Conservation (phyloP, 2,329 filamentous ascomycete species). For the Xylaria sp. region DNA sequence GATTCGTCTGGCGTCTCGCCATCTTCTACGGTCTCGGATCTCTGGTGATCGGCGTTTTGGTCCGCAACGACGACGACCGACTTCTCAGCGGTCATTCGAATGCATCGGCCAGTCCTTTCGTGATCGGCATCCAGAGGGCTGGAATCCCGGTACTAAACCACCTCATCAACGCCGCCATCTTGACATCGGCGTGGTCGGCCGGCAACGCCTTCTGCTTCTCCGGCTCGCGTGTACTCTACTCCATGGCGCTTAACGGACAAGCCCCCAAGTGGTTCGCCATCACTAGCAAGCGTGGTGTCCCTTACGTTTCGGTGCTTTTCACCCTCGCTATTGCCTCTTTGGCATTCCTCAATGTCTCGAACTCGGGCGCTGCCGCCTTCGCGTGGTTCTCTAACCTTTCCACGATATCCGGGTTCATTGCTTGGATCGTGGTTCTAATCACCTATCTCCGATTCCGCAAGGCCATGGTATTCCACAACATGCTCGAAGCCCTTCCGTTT, state of each 20-base stretch:
- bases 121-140: constrained; percentile 74
- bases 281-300: constrained; percentile 72
- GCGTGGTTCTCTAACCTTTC: constrained; percentile 78
- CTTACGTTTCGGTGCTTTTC: constrained; percentile 64
- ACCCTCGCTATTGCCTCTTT: constrained; percentile 72
- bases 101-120: constrained; percentile 71
- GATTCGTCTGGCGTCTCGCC: constrained; percentile 71
- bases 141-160: constrained; percentile 72
- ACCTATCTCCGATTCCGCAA: constrained; percentile 70
- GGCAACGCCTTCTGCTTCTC: constrained; percentile 73
- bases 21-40: constrained; percentile 73
- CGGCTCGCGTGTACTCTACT: constrained; percentile 76
- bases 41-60: constrained; percentile 70
- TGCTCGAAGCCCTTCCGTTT: constrained; percentile 65
- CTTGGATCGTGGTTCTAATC: constrained; percentile 69
- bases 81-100: constrained; percentile 69
- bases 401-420: constrained; percentile 70
- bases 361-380: constrained; percentile 72
- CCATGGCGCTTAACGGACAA: constrained; percentile 73
- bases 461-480: constrained; percentile 64
- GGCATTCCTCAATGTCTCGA: constrained; percentile 75
- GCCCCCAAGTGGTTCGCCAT: constrained; percentile 70
- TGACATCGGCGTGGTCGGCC: constrained; percentile 73
- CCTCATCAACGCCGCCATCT: constrained; percentile 75
- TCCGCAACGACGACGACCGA: constrained; percentile 71